Evolutionary conservation across 2,329 filamentous ascomycete species (phyloP), one percentile per base, ranked within the genome.

Genomic region (Zarea fungicola): DNA sequence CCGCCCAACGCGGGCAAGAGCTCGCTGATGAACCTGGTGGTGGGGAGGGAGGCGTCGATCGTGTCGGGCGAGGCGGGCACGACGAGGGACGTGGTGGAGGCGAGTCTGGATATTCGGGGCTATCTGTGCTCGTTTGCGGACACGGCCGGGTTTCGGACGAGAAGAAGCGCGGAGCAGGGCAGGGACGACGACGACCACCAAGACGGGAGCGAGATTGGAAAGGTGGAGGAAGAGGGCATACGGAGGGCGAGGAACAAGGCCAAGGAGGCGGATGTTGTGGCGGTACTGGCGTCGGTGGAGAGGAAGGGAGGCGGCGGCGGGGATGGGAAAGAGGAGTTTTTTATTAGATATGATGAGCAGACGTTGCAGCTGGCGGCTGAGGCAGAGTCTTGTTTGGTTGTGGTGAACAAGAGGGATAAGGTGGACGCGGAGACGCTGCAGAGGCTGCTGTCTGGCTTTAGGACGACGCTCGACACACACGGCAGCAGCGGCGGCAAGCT

Each of bases 1-100:
- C 89, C 91, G 6, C 93, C 93, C 1, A 99, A 99, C 60, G 90
- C 85, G 0, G 93, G 93, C 13, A 99, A 99, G 66, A 96, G 91
- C 64, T 96, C 90, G 13, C 68, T 99, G 52, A 81, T 99, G 67
- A 99, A 99, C 62, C 74, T 84, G 19, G 79, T 99, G 43, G 89
- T 96, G 3, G 92, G 93, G 0, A 77, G 91, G 45, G 92, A 97
- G 64, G 93, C 93, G 3, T 95, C 91, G 4, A 99, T 99, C 58
- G 93, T 99, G 7, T 96, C 90, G 37, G 78, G 83, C 1, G 91
- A 97, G 69, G 90, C 90, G 32, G 93, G 93, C 0, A 99, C 93
- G 1, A 99, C 93, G 6, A 74, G 93, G 52, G 93, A 99, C 69
- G 84, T 99, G 45, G 85, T 99, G 10, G 93, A 99, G 69, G 87